phyloP scores from a whole-genome alignment of 352 stramenopile genomes.

The Phytopythium cucurbitacearum region DNA sequence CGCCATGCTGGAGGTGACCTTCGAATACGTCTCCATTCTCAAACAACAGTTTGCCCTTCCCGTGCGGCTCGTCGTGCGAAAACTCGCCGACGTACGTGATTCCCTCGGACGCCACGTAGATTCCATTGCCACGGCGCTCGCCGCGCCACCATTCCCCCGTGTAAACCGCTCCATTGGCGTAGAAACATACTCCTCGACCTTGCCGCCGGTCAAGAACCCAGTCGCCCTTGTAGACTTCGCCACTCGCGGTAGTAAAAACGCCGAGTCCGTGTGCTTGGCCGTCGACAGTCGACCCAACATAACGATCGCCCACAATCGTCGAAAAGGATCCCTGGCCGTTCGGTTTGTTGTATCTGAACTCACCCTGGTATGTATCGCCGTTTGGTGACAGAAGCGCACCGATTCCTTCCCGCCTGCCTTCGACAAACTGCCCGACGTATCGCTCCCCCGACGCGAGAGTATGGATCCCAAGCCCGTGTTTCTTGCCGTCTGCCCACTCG shows the following conservation, averaged over 20 bases:
- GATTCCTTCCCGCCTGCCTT: constrained; percentile 73
- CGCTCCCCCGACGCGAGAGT: constrained; percentile 72
- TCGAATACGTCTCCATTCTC: constrained; percentile 79
- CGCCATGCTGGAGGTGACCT: constrained; percentile 50
- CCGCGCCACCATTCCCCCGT: constrained; percentile 66
- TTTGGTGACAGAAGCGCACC: constrained; percentile 59
- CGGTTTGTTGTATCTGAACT: constrained; percentile 36
- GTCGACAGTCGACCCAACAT: constrained; percentile 57
- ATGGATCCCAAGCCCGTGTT: constrained; percentile 81
- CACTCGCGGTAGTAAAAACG: constrained; percentile 65
- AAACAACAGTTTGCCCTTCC: constrained; percentile 65
- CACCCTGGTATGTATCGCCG: constrained; percentile 84
- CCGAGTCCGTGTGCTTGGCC: constrained; percentile 75
- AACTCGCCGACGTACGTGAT: constrained; percentile 71
- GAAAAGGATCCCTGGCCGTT: constrained; percentile 63
- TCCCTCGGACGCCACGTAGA: constrained; percentile 65
- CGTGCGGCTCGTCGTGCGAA: constrained; percentile 48
- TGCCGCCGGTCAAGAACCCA: constrained; percentile 63
- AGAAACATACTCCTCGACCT: constrained; percentile 67
- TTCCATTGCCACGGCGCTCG: constrained; percentile 42
- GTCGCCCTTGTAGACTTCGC: constrained; percentile 89
- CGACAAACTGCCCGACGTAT: constrained; percentile 81
- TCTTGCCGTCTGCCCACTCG: constrained; percentile 67
- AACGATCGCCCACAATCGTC: constrained; percentile 64
- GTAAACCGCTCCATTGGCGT: constrained; percentile 73